Conservation (phyloP, 2,329 filamentous ascomycete species). For the Drechslerella dactyloides region DNA sequence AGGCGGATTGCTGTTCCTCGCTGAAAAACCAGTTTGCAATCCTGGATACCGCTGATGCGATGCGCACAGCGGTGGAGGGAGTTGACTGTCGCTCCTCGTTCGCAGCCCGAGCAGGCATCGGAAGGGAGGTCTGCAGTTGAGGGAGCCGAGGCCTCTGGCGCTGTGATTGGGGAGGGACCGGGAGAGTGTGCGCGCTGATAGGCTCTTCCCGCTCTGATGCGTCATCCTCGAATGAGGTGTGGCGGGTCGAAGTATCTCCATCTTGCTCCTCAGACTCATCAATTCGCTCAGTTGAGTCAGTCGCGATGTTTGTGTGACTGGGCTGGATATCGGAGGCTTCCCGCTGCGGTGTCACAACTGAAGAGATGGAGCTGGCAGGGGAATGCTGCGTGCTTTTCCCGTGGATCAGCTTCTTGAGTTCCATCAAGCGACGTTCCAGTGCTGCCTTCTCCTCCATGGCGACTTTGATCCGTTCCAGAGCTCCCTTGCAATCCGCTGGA, state of each 20-base stretch:
- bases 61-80: conserved; percentile 37
- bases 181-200: conserved; percentile 1
- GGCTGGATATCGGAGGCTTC: background rate
- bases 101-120: conserved; percentile 10
- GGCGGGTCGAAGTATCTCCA: conserved; percentile 18
- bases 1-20: conserved; percentile 24
- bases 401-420: conserved; percentile 38
- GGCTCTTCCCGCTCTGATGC: conserved; percentile 15
- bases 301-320: background rate
- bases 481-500: conserved; percentile 36
- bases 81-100: conserved; percentile 33
- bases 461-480: conserved; percentile 40
- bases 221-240: conserved; percentile 41
- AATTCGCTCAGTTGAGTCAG: conserved; percentile 17
- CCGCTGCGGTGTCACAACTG: background rate
- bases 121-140: conserved; percentile 38
- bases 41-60: conserved; percentile 45
- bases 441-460: conserved; percentile 41
- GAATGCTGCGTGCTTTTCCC: conserved; percentile 15
- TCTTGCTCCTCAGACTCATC: conserved; percentile 19
- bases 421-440: conserved; percentile 38
- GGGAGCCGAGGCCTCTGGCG: conserved; percentile 40
- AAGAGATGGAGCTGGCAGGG: background rate
- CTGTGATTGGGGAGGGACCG: conserved; percentile 9
- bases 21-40: conserved; percentile 49